Evolutionary conservation across 331 rosid genomes (phyloP).

Genomic region (Cydonia oblonga): DNA sequence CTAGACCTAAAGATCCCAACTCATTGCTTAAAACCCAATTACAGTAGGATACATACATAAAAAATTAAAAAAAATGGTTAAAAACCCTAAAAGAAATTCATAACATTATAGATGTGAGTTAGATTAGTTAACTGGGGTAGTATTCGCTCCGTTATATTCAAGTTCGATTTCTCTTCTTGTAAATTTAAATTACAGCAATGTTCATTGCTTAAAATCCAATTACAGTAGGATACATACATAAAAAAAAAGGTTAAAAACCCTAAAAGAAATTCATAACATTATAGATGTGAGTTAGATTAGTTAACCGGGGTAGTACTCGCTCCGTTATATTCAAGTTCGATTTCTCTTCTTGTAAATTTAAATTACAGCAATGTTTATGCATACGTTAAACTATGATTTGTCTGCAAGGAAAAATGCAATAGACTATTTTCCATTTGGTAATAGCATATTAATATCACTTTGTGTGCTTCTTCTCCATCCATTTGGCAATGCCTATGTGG

Average conservation of each 20-base stretch:
- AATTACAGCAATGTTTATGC: too few relatives aligned
- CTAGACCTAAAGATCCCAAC: background rate
- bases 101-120: background rate
- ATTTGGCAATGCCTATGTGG: background rate
- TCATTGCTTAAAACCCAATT: background rate
- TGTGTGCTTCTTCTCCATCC: background rate
- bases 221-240: too few relatives aligned
- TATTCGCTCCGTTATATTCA: background rate
- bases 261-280: background rate
- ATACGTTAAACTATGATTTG: background rate
- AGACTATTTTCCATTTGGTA: background rate
- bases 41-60: too few relatives aligned
- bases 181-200: too few relatives aligned
- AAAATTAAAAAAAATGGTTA: too few relatives aligned
- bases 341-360: background rate
- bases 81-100: background rate
- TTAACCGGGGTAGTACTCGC: too few relatives aligned
- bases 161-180: background rate
- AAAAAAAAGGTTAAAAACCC: too few relatives aligned
- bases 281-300: background rate
- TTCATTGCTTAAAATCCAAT: background rate
- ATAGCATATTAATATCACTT: background rate
- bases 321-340: background rate
- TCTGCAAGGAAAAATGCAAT: fast-evolving
- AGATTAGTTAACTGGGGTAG: background rate